Evolutionary conservation across 2,329 filamentous ascomycete species (phyloP), one percentile per base, ranked within the genome.

Genomic region (Sclerotinia sclerotiorum): DNA sequence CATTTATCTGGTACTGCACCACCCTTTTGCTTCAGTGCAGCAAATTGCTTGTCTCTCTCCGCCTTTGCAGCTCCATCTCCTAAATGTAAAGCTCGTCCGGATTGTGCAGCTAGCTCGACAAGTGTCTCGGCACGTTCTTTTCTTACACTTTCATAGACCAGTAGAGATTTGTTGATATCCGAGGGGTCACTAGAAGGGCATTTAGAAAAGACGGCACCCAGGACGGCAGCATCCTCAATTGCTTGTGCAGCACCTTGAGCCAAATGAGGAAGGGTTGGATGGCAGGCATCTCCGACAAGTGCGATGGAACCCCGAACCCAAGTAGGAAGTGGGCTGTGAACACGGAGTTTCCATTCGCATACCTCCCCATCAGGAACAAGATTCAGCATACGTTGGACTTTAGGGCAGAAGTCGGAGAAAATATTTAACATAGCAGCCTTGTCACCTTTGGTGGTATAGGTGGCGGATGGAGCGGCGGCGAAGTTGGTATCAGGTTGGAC

Each of bases 241-340:
- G 88, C 87, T 81, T 89, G 88, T 11, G 88, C 87, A 15, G 88
- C 88, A 49, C 89, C 88, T 78, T 90, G 87, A 56, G 84, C 87
- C 5, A 90, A 81, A 74, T 90, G 90, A 1, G 88, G 88, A 60
- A 90, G 83, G 27, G 87, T 90, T 1, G 88, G 87, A 74, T 91
- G 88, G 76, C 87, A 89, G 3, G 87, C 84, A 74, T 91, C 88
- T 57, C 88, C 88, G 24, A 88, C 75, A 17, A 90, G 80, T 8
- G 82, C 84, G 5, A 84, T 84, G 56, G 79, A 79, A 49, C 85
- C 85, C 72, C 84, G 81, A 7, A 84, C 80, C 88, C 87, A 90
- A 2, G 81, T 83, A 0, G 84, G 80, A 39, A 90, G 80, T 5
- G 83, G 81, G 69, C 82, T 82, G 74, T 88, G 85, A 68, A 85